phyloP scores from a whole-genome alignment of 2,329 filamentous ascomycete genomes.

The Cordyceps farinosa region DNA sequence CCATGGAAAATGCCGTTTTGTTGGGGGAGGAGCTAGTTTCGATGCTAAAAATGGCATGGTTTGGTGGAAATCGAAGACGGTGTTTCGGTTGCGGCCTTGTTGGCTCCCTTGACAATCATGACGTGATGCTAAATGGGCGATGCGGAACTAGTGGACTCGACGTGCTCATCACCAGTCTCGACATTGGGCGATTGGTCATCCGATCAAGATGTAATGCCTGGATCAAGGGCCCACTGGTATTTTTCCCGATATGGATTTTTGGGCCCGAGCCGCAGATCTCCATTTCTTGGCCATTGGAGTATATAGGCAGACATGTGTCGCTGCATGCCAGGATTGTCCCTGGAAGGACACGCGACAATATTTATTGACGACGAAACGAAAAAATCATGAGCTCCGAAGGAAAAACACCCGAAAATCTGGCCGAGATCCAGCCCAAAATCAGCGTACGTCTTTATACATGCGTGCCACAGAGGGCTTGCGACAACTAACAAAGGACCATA shows the following conservation, averaged over 20 bases:
- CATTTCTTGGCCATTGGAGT: background rate
- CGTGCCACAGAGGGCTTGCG: no score
- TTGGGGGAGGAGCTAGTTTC: background rate
- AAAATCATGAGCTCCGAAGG: background rate
- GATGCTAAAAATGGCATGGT: background rate
- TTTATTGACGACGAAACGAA: background rate
- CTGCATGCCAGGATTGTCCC: background rate
- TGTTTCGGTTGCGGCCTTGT: background rate
- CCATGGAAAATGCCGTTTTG: background rate
- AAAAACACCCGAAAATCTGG: background rate
- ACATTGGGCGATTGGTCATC: background rate
- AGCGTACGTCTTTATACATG: background rate
- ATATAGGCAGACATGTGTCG: background rate
- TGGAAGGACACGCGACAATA: background rate
- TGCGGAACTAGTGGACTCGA: background rate
- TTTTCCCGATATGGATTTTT: background rate
- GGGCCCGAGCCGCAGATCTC: background rate
- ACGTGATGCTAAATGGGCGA: slow-evolving; percentile 3
- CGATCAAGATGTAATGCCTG: background rate
- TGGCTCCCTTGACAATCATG: background rate
- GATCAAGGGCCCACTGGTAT: background rate
- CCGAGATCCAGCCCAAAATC: background rate
- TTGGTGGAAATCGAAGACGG: background rate
- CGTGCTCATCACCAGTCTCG: background rate
- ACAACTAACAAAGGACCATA: background rate